Evolutionary conservation across 495 filamentous ascomycete genomes (phyloP), one percentile per base, ranked within the genome.

Genomic region (Evernia prunastri): DNA sequence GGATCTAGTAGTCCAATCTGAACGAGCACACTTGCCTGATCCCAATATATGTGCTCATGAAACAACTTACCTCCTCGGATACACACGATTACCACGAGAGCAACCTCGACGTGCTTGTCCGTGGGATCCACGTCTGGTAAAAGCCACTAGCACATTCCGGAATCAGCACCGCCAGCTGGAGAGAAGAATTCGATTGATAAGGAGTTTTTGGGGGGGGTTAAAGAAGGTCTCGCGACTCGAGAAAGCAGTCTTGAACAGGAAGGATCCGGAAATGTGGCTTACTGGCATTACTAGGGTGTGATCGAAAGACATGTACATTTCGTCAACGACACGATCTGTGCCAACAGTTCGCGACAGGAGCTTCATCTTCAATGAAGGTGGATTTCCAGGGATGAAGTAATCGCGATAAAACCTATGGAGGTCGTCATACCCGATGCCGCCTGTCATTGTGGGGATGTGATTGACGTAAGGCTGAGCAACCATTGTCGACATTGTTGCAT

Each of bases 41-140:
- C 92, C 91, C 91, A 96, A 67, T 89, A 87, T 23, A 92, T 86
- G 68, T 93, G 87, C 73, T 96, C 91, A 59, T 89, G 86, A 70
- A 86, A 91, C 6, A 96, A 76, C 58, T 84, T 84, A 7, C 88
- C 88, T 4, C 83, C 89, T 18, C 90, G 80, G 58, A 94, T 76
- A 63, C 86, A 86, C 35, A 94, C 87, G 15, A 95, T 86, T 66
- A 81, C 85, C 6, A 91, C 87, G 25, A 95, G 76, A 0, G 89
- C 84, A 18, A 96, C 77, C 61, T 89, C 84, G 4, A 94, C 82
- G 39, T 78, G 74, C 59, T 79, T 83, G 51, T 83, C 76, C 1
- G 91, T 96, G 5, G 90, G 81, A 0, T 87, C 84, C 1, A 96
- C 78, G 0, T 87, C 89, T 0, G 91, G 91, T 0, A 93, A 74